A percentile compares a stretch with the other conserved stretches of the same genome.
Evolutionary conservation across 2,329 filamentous ascomycete species (phyloP).

Genomic region (Botrytis squamosa): DNA sequence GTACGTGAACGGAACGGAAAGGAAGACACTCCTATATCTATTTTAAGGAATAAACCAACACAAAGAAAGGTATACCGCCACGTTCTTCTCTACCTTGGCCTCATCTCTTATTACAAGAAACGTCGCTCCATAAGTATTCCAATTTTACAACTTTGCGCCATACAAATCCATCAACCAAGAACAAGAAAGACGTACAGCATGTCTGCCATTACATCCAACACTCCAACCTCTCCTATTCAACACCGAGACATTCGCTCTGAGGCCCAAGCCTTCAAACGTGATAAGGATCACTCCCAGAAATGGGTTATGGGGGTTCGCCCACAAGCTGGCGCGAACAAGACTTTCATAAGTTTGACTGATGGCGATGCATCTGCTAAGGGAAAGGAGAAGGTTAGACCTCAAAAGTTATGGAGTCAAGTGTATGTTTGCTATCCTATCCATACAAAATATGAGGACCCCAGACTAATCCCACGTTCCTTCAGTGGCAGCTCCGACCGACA

Average conservation of each 20-base stretch:
- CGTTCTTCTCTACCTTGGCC: not conserved
- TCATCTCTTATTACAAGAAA: not conserved
- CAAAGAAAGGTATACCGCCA: conserved; percentile 14
- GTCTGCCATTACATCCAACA: conserved; percentile 36
- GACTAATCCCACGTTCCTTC: conserved; percentile 24
- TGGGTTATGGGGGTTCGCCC: conserved; percentile 35
- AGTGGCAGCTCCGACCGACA: conserved; percentile 32
- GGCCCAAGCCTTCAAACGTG: conserved; percentile 35
- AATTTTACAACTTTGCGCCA: not conserved
- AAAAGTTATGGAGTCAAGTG: conserved; percentile 30
- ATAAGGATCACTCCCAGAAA: conserved; percentile 36
- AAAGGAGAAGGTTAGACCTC: conserved; percentile 33
- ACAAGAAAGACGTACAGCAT: conserved; percentile 12
- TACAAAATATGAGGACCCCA: conserved; percentile 5
- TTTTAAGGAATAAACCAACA: conserved; percentile 1
- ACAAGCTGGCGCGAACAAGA: conserved; percentile 24
- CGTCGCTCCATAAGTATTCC: not conserved
- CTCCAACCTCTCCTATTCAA: conserved; percentile 29
- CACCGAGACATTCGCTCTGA: conserved; percentile 38
- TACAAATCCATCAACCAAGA: not conserved
- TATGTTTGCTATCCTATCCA: conserved; percentile 18
- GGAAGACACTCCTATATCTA: conserved; percentile 1
- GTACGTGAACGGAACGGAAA: conserved; percentile 10
- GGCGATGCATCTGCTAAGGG: conserved; percentile 16
- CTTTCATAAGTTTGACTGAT: conserved; percentile 10